These are phyloP conservation scores for Heliophila coronopifolia DNA, from an alignment of 441 rosid species.

Conservation along the genomic window DNA sequence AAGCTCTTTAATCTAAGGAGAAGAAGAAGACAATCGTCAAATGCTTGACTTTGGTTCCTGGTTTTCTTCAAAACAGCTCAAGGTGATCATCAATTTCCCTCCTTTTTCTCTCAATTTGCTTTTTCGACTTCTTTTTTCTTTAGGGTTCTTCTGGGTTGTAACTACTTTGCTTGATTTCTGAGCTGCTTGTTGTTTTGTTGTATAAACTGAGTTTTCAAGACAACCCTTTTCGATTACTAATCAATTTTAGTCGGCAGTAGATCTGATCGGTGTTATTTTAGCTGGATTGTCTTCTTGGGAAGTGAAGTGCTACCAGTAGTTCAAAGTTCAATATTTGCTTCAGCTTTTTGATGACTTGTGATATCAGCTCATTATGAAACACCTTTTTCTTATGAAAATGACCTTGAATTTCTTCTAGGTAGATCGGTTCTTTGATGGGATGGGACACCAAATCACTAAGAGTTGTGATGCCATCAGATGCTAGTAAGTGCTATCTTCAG, in stretches of 20 bases:
- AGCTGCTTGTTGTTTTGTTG: conserved; percentile 9
- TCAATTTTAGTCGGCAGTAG: conserved; percentile 24
- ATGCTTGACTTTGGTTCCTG: conserved; percentile 36
- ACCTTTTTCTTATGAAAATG: conserved; percentile 5
- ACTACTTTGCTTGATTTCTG: conserved; percentile 6
- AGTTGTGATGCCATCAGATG: conserved; percentile 30
- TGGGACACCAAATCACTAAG: conserved; percentile 30
- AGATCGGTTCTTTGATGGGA: conserved; percentile 35
- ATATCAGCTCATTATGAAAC: conserved; percentile 11
- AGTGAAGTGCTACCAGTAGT: conserved; percentile 9
- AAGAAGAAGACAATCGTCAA: conserved; percentile 24
- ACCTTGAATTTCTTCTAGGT: conserved; percentile 37
- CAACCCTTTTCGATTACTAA: neutral
- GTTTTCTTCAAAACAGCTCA: conserved; percentile 27
- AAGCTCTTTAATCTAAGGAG: conserved; percentile 11
- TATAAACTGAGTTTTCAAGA: conserved; percentile 2
- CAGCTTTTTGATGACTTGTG: neutral
- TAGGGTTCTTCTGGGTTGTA: conserved; percentile 20
- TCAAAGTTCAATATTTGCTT: too few relatives aligned
- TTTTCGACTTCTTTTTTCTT: neutral
- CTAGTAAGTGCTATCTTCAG: conserved; percentile 31
- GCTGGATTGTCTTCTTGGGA: neutral
- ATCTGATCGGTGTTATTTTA: conserved; percentile 34
- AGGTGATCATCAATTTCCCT: conserved; percentile 34
- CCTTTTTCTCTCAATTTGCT: neutral